Evolutionary conservation across 1,284 basidiomycete genomes (phyloP).

Genomic region (Marasmius fiardii): DNA sequence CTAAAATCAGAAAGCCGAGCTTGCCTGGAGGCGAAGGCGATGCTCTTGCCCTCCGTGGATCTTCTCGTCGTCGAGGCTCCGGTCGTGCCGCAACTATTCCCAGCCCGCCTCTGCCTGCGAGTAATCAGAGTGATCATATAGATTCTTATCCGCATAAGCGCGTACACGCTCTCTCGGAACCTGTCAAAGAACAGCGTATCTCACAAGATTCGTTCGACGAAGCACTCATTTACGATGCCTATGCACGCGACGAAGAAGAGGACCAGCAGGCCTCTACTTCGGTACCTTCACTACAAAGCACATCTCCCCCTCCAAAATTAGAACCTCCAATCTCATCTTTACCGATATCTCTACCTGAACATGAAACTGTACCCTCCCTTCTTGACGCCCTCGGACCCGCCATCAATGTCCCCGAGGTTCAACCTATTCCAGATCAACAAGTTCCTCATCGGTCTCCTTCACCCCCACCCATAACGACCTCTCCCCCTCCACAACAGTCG

Average conservation of each 20-base stretch:
- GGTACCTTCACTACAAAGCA: conserved; percentile 26
- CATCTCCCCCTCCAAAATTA: conserved; percentile 31
- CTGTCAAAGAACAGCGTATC: conserved; percentile 31
- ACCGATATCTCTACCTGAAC: conserved; percentile 7
- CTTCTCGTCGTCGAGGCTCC: conserved; percentile 44
- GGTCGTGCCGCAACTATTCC: conserved; percentile 44
- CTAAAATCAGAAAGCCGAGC: conserved; percentile 91
- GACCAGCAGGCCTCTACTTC: conserved; percentile 14
- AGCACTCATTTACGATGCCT: conserved; percentile 78
- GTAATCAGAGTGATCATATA: conserved; percentile 55
- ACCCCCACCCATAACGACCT: conserved; percentile 29
- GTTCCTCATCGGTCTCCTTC: conserved; percentile 44
- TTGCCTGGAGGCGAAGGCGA: conserved; percentile 74
- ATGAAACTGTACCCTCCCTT: conserved; percentile 27
- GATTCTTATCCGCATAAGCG: conserved; percentile 21
- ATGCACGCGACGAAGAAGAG: conserved; percentile 55
- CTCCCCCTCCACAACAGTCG: conserved; percentile 11
- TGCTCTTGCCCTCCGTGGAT: conserved; percentile 80
- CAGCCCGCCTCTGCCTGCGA: conserved; percentile 65
- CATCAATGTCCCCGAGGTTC: conserved; percentile 54
- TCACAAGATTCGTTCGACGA: conserved; percentile 77
- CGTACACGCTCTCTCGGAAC: conserved; percentile 35
- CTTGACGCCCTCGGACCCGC: conserved; percentile 40
- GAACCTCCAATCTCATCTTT: conserved; percentile 4
- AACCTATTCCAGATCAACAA: conserved; percentile 17